phyloP scores from a whole-genome alignment of 495 filamentous ascomycete genomes.

The Neurospora hispaniola region DNA sequence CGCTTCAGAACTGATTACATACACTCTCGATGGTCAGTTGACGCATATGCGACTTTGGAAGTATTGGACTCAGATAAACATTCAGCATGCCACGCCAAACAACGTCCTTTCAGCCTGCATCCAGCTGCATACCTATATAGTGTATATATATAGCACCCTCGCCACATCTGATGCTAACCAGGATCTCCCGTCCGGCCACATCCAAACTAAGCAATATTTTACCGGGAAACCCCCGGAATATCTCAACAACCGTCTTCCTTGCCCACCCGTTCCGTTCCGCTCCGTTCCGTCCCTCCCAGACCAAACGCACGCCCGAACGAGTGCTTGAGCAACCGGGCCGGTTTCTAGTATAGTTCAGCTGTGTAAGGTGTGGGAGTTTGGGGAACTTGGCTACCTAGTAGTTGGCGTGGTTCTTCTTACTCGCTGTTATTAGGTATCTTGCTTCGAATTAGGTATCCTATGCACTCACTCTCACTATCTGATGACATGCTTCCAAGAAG shows the following conservation, averaged over 20 bases:
- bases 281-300: background rate
- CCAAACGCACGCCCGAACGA: background rate
- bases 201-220: background rate
- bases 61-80: too few relatives aligned
- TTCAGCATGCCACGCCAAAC: too few relatives aligned
- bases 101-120: too few relatives aligned
- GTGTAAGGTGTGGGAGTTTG: background rate
- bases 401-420: background rate
- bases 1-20: too few relatives aligned
- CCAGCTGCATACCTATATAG: too few relatives aligned
- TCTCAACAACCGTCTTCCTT: background rate
- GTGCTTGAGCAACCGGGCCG: background rate
- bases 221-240: background rate
- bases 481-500: too few relatives aligned
- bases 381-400: background rate
- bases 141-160: too few relatives aligned
- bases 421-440: too few relatives aligned
- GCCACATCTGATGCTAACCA: background rate
- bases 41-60: too few relatives aligned
- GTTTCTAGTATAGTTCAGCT: background rate
- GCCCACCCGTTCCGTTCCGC: background rate
- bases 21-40: too few relatives aligned
- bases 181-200: background rate
- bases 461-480: too few relatives aligned
- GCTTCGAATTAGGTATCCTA: too few relatives aligned